A percentile compares a stretch with the other conserved stretches of the same genome.
Evolutionary conservation across 2,329 filamentous ascomycete genomes (phyloP).

Genomic region (Trichoderma polysporum): DNA sequence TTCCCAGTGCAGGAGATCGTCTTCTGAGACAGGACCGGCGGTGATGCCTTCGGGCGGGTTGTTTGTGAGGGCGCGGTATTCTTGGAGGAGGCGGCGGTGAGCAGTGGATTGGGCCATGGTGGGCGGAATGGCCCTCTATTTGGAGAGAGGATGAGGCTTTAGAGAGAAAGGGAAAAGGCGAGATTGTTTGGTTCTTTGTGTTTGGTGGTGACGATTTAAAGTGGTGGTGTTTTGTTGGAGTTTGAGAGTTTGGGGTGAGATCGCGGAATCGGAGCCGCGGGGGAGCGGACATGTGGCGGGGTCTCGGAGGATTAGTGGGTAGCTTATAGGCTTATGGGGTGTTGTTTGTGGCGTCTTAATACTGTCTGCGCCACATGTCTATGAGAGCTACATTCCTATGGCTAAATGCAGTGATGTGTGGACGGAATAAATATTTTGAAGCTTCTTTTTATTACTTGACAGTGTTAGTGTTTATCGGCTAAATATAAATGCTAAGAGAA

Average conservation of each 20-base stretch:
- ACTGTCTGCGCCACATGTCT: background rate
- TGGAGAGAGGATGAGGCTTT: background rate
- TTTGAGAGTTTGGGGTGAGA: background rate
- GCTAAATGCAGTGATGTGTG: background rate
- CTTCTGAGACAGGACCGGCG: conserved; percentile 87
- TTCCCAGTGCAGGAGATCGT: conserved; percentile 96
- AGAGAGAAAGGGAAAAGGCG: background rate
- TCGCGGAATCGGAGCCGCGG: conserved; percentile 10
- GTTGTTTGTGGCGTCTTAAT: background rate
- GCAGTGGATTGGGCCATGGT: conserved; percentile 61
- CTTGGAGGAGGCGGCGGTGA: conserved; percentile 83
- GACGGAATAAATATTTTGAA: too few species aligned
- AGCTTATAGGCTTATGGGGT: background rate
- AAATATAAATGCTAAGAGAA: background rate
- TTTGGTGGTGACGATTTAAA: background rate
- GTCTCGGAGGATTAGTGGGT: background rate
- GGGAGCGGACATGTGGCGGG: background rate
- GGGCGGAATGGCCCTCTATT: background rate
- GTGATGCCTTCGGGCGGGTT: conserved; percentile 98
- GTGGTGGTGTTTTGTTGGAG: background rate
- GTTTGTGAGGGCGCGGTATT: conserved; percentile 91
- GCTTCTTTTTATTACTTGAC: too few species aligned
- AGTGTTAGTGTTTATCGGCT: background rate
- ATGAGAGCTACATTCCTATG: background rate
- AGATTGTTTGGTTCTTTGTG: background rate